Evolutionary conservation across 805 yeast species (phyloP), one percentile per base, ranked within the genome.

Genomic region (Yamadazyma endophytica): DNA sequence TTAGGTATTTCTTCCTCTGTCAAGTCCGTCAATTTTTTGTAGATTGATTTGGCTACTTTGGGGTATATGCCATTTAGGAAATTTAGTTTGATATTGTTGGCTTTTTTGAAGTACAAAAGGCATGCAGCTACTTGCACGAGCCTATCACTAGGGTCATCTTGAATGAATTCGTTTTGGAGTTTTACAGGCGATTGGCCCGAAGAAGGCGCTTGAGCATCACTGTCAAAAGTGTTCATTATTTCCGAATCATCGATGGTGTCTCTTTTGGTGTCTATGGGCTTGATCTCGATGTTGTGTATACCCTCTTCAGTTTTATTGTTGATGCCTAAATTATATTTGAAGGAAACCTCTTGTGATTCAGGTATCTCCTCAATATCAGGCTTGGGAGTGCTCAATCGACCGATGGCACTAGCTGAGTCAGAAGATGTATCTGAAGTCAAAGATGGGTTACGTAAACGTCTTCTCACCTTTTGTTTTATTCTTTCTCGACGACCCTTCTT

Each of bases 401-500:
- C n/a, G n/a, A n/a, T n/a, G n/a, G n/a, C n/a, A n/a, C 4, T 8
- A 22, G 21, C 16, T n/a, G 6, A 19, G 5, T 30, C 33, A n/a
- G 28, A 32, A 6, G 32, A 25, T 16, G 29, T 25, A 9, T 32
- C 22, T 9, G 36, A 35, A 2, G 34, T 28, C n/a, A 31, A 32
- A 16, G 37, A 22, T 4, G 37, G 24, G 19, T 32, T 18, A 16
- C 20, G 28, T 13, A 35, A 29, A 3, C 22, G 22, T 12, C 24
- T 37, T 13, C 27, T 30, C 12, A 41, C 33, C 16, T 26, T 26
- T 11, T 24, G 25, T 21, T 33, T 41, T 6, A 41, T 11, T 19
- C 34, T 32, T 13, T 35, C 37, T 21, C 45, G 24, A 29, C 28
- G 27, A 1, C 42, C 40, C n/a, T 21, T 11, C 21, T 32, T 36